A percentile compares a stretch with the other conserved stretches of the same genome.
Conservation (phyloP, 441 rosid genomes). For the Eruca vesicaria region DNA sequence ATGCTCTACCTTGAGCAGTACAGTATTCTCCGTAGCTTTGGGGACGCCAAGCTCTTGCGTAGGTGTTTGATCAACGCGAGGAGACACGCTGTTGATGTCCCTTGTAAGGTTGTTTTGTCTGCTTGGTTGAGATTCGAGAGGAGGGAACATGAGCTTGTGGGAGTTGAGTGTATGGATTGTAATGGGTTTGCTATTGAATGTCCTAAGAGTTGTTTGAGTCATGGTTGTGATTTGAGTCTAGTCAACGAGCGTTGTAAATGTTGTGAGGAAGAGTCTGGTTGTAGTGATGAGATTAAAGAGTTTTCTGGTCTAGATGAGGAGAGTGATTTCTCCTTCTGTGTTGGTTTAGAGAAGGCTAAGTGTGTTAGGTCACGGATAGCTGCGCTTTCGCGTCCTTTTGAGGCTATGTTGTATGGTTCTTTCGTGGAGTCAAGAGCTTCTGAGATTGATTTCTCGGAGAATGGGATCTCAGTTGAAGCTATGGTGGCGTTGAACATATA, state of each 20-base stretch:
- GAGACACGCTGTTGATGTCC: slow-evolving; percentile 56
- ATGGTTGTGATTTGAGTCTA: slow-evolving; percentile 46
- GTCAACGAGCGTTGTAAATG: slow-evolving; percentile 52
- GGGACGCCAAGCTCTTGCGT: slow-evolving; percentile 60
- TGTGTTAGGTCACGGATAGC: slow-evolving; percentile 58
- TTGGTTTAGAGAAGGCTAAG: slow-evolving; percentile 51
- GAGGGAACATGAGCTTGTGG: slow-evolving; percentile 64
- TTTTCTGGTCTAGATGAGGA: slow-evolving; percentile 47
- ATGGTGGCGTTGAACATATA: slow-evolving; percentile 53
- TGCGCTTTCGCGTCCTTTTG: slow-evolving; percentile 57
- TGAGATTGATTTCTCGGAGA: slow-evolving; percentile 55
- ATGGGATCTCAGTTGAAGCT: slow-evolving; percentile 49
- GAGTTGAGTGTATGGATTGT: slow-evolving; percentile 60
- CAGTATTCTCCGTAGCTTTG: slow-evolving; percentile 44
- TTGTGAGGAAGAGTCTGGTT: not conserved
- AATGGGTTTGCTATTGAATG: slow-evolving; percentile 58
- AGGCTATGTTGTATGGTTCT: slow-evolving; percentile 62
- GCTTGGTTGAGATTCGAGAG: slow-evolving; percentile 69
- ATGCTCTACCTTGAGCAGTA: slow-evolving; percentile 47
- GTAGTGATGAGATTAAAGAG: slow-evolving; percentile 9
- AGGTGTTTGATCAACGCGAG: slow-evolving; percentile 56
- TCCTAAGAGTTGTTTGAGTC: slow-evolving; percentile 49
- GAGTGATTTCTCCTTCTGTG: slow-evolving; percentile 42
- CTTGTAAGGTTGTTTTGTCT: slow-evolving; percentile 61
- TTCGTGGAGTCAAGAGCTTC: slow-evolving; percentile 52